These are phyloP conservation scores for Termitomyces sp. DNA, from an alignment of 768 basidiomycete species.

Conservation along the genomic window DNA sequence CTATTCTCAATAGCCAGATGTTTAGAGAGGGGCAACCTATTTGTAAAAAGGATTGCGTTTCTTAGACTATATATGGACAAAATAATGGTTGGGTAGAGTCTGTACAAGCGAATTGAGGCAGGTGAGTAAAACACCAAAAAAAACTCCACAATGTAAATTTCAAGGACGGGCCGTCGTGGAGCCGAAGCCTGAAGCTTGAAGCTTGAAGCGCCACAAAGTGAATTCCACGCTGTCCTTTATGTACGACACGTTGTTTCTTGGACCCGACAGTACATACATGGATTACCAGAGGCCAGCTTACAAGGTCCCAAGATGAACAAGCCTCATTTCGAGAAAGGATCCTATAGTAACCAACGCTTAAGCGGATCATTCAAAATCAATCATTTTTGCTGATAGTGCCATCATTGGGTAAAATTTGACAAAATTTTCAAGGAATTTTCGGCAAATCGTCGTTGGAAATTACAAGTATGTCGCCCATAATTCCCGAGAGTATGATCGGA, in stretches of 20 bases:
- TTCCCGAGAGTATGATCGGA: background rate
- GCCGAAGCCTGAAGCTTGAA: background rate
- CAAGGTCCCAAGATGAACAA: background rate
- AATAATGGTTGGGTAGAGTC: too few species aligned
- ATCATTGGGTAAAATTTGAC: too few species aligned
- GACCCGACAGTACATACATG: background rate
- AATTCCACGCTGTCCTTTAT: too few species aligned
- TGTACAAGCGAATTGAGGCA: background rate
- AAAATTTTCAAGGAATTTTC: background rate
- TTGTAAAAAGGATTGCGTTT: background rate
- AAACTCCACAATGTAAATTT: background rate
- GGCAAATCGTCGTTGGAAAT: background rate
- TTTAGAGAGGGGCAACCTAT: background rate
- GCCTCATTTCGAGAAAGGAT: too few species aligned
- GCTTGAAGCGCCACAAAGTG: background rate
- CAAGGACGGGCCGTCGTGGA: background rate
- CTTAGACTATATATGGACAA: background rate
- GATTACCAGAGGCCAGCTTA: background rate
- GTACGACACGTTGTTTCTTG: too few species aligned
- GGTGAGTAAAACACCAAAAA: background rate
- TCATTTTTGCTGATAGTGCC: too few species aligned
- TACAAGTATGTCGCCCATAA: background rate
- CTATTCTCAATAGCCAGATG: background rate
- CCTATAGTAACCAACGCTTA: too few species aligned
- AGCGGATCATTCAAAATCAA: too few species aligned